These are phyloP conservation scores for Eucalyptus pauciflora DNA, from an alignment of 345 rosid genomes.

Conservation along the genomic window DNA sequence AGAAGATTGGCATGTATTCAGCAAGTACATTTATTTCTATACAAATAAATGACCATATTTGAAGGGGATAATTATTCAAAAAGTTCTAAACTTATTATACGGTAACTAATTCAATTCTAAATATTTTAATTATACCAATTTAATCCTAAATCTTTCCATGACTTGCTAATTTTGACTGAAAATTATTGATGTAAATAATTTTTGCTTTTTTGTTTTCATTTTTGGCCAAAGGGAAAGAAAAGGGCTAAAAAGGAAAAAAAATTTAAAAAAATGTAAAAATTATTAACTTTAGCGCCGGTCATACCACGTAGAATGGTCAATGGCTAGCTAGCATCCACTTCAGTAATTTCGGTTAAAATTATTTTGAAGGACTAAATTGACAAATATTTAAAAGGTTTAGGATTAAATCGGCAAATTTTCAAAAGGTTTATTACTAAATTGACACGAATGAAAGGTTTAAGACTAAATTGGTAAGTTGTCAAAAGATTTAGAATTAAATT, in stretches of 20 bases:
- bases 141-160: too few relatives aligned
- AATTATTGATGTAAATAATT: too few relatives aligned
- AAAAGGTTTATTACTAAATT: too few relatives aligned
- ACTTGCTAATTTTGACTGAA: neutral
- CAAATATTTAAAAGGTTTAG: too few relatives aligned
- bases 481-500: too few relatives aligned
- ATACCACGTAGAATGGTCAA: accelerated
- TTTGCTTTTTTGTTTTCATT: too few relatives aligned
- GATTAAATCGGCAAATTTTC: neutral
- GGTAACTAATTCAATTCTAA: neutral
- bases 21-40: neutral
- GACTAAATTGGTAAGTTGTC: neutral
- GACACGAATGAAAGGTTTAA: neutral
- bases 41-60: neutral
- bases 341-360: too few relatives aligned
- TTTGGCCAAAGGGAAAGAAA: too few relatives aligned
- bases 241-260: too few relatives aligned
- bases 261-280: too few relatives aligned
- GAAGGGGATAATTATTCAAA: neutral
- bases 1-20: neutral
- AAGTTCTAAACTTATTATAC: too few relatives aligned
- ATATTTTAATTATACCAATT: neutral
- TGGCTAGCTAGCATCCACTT: accelerated
- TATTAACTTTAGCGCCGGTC: accelerated
- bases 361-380: neutral